phyloP scores from a whole-genome alignment of 108 stramenopile species.

The Skeletonema marinoi region DNA sequence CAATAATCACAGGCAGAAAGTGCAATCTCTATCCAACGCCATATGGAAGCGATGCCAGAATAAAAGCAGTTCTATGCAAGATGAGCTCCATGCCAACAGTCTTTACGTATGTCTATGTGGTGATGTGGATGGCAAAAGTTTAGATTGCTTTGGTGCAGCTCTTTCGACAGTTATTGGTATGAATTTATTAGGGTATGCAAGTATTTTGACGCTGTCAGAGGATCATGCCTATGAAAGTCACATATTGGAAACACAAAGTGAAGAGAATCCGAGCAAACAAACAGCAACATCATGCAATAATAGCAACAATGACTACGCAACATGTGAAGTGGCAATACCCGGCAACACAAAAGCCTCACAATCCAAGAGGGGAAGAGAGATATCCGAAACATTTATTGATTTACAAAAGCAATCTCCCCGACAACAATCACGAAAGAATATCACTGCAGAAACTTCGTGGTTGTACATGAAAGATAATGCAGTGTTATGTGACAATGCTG shows the following conservation, averaged over 20 bases:
- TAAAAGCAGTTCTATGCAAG: constrained; percentile 42
- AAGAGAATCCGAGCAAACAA: background rate
- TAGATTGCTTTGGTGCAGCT: constrained; percentile 70
- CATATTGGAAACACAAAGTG: background rate
- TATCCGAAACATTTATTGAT: constrained; percentile 49
- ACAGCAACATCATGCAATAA: background rate
- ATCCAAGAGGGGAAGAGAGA: constrained; percentile 56
- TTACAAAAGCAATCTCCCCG: background rate
- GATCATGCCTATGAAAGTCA: constrained; percentile 76
- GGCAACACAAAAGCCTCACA: constrained; percentile 54
- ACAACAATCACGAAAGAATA: constrained; percentile 4
- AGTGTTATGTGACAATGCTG: constrained; percentile 46
- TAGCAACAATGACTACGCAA: constrained; percentile 18
- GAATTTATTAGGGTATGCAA: constrained; percentile 30
- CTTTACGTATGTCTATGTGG: constrained; percentile 61
- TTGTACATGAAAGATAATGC: constrained; percentile 66
- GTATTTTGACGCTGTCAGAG: constrained; percentile 56
- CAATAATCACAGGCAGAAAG: constrained; percentile 43
- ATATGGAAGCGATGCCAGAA: constrained; percentile 54
- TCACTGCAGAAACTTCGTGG: constrained; percentile 63
- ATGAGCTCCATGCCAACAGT: constrained; percentile 69
- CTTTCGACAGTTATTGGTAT: constrained; percentile 53
- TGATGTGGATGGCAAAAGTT: constrained; percentile 52
- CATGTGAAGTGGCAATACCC: constrained; percentile 72
- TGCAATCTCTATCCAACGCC: constrained; percentile 49